Evolutionary conservation across 2,329 filamentous ascomycete species (phyloP).

Genomic region (Paracoccidioides brasiliensis): DNA sequence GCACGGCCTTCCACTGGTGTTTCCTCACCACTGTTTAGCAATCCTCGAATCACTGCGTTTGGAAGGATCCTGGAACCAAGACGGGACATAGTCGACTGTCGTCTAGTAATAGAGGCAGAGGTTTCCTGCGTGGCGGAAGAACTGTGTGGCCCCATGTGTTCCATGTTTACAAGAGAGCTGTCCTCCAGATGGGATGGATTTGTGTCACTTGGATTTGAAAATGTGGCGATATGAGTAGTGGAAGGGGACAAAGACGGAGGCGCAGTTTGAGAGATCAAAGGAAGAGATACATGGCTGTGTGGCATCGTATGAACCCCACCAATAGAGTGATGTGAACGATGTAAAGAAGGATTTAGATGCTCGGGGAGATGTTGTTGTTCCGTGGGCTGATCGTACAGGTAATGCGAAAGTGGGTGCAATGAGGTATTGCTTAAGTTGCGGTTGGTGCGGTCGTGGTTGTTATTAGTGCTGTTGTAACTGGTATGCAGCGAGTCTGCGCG

Average conservation of each 20-base stretch:
- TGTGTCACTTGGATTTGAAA: neutral
- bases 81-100: constrained; percentile 36
- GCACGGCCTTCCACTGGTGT: constrained; percentile 33
- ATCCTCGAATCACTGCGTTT: constrained; percentile 31
- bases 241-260: neutral
- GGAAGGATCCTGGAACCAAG: constrained; percentile 37
- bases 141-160: constrained; percentile 19
- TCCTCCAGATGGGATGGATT: constrained; percentile 23
- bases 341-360: neutral
- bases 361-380: neutral
- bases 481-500: constrained; percentile 20
- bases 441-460: constrained; percentile 4
- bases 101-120: constrained; percentile 25
- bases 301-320: neutral
- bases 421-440: neutral
- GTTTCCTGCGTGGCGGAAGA: constrained; percentile 20
- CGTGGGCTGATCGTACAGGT: neutral
- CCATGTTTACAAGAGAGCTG: constrained; percentile 19
- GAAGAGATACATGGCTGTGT: neutral
- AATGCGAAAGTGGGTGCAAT: neutral
- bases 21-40: constrained; percentile 34
- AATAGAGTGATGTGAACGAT: neutral
- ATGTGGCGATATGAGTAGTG: neutral
- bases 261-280: neutral
- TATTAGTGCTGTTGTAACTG: neutral